Evolutionary conservation across 768 basidiomycete genomes (phyloP).

Genomic region (Holtermanniella nyarrowii): DNA sequence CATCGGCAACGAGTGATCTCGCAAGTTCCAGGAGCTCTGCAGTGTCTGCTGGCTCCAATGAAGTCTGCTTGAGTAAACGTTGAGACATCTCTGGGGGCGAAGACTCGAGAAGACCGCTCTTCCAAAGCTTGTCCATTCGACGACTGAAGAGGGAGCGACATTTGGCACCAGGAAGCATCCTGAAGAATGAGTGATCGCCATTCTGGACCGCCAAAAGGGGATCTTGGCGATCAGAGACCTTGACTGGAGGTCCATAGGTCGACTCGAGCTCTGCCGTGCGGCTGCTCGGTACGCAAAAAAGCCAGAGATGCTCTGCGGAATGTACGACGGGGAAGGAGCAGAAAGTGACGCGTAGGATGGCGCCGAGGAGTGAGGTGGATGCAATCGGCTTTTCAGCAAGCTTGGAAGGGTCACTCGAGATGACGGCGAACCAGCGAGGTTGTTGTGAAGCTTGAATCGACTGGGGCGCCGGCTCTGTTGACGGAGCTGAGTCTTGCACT

Average conservation of each 20-base stretch:
- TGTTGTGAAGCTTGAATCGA: not conserved
- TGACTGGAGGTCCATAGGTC: slow-evolving; percentile 21
- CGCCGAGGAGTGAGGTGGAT: too few species aligned
- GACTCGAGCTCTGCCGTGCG: slow-evolving; percentile 7
- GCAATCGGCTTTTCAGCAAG: not conserved
- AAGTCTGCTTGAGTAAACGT: not conserved
- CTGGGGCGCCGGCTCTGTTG: not conserved
- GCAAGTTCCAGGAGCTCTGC: not conserved
- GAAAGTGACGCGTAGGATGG: too few species aligned
- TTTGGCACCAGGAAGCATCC: too few species aligned
- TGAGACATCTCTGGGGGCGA: slow-evolving; percentile 7
- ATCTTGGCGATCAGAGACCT: slow-evolving; percentile 16
- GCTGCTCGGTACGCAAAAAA: slow-evolving; percentile 32
- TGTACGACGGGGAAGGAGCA: too few species aligned
- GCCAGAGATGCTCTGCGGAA: slow-evolving; percentile 54
- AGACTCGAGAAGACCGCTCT: slow-evolving; percentile 15
- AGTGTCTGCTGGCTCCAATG: not conserved
- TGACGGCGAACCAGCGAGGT: too few species aligned
- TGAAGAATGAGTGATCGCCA: slow-evolving; percentile 19
- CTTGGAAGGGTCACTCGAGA: not conserved
- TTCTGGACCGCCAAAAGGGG: slow-evolving; percentile 4
- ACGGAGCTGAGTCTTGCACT: too few species aligned
- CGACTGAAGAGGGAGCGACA: too few species aligned
- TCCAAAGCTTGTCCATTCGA: slow-evolving; percentile 8
- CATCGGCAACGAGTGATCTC: not conserved